phyloP scores from a whole-genome alignment of 1,284 basidiomycete genomes.

The Vanrija sp. region DNA sequence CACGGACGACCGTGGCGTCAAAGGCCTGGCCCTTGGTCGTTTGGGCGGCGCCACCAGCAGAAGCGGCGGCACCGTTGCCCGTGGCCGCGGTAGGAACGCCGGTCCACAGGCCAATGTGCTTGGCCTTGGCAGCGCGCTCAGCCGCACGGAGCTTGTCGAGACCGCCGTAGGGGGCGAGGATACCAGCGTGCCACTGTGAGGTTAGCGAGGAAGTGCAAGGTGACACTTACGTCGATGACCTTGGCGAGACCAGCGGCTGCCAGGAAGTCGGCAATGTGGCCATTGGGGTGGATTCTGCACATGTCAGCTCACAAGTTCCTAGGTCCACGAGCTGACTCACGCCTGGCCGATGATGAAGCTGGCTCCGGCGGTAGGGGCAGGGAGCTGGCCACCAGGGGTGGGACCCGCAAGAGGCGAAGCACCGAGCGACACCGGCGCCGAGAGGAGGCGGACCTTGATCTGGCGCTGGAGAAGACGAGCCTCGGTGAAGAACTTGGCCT shows the following conservation, averaged over 20 bases:
- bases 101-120: slow-evolving; percentile 73
- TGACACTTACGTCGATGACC: slow-evolving; percentile 63
- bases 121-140: slow-evolving; percentile 80
- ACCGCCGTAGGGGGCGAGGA: slow-evolving; percentile 72
- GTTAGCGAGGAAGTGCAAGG: background rate
- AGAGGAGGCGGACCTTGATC: slow-evolving; percentile 82
- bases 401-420: slow-evolving; percentile 69
- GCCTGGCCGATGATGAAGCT: slow-evolving; percentile 87
- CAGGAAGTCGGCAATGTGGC: slow-evolving; percentile 89
- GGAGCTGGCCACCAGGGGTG: slow-evolving; percentile 53
- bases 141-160: slow-evolving; percentile 83
- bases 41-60: slow-evolving; percentile 13
- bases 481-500: slow-evolving; percentile 95
- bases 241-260: slow-evolving; percentile 81
- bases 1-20: slow-evolving; percentile 76
- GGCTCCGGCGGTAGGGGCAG: slow-evolving; percentile 55
- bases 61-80: slow-evolving; percentile 45
- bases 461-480: slow-evolving; percentile 82
- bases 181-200: slow-evolving; percentile 82
- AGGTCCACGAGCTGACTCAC: slow-evolving; percentile 19
- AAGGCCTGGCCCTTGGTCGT: slow-evolving; percentile 58
- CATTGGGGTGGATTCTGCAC: slow-evolving; percentile 73
- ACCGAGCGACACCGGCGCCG: slow-evolving; percentile 70
- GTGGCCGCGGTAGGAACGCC: slow-evolving; percentile 53
- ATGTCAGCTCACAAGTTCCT: slow-evolving; percentile 30